A percentile compares a stretch with the other conserved stretches of the same genome.
These are phyloP conservation scores for Cercophora samala DNA, from an alignment of 495 filamentous ascomycete species.

Conservation along the genomic window DNA sequence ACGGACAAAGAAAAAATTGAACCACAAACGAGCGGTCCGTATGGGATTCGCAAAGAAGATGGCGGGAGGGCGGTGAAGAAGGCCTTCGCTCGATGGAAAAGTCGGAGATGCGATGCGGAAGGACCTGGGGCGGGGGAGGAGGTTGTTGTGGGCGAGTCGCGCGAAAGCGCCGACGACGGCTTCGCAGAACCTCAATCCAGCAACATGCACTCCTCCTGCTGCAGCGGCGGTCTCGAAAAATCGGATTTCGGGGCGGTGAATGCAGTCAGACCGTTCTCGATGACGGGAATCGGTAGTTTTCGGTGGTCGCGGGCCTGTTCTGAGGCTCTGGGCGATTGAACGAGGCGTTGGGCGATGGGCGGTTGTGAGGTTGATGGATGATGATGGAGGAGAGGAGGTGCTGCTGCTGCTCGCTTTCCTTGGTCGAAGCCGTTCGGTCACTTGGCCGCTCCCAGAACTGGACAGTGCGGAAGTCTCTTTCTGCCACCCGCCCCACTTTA, in stretches of 20 bases:
- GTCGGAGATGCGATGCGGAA: slow-evolving; percentile 26
- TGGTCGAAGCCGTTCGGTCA: slow-evolving; percentile 10
- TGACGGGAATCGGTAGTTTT: slow-evolving; percentile 15
- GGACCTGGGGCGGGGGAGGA: slow-evolving; percentile 29
- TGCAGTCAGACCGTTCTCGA: slow-evolving; percentile 7
- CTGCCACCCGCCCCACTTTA: slow-evolving; percentile 3
- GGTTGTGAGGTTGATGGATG: slow-evolving; percentile 26
- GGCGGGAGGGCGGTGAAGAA: not conserved
- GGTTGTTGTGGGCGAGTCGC: slow-evolving; percentile 41
- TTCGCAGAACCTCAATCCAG: slow-evolving; percentile 23
- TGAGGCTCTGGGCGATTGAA: slow-evolving; percentile 30
- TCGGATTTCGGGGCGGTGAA: slow-evolving; percentile 3
- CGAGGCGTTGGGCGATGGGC: slow-evolving; percentile 16
- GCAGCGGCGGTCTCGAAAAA: slow-evolving; percentile 21
- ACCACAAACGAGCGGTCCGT: slow-evolving; percentile 2
- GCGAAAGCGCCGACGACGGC: slow-evolving; percentile 38
- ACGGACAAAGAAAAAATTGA: slow-evolving; percentile 24
- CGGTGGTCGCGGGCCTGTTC: slow-evolving; percentile 30
- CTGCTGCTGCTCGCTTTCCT: slow-evolving; percentile 1
- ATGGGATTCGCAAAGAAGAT: slow-evolving; percentile 9
- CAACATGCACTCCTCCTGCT: slow-evolving; percentile 25
- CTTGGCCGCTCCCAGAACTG: not conserved
- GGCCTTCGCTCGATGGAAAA: slow-evolving; percentile 8
- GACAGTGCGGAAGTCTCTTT: slow-evolving; percentile 22
- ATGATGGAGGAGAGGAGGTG: slow-evolving; percentile 14